Percentiles rank a stretch among this genome's conserved stretches.
Conservation (phyloP, 1,139 yeast species). For the Debaryomycetaceae sp. region DNA sequence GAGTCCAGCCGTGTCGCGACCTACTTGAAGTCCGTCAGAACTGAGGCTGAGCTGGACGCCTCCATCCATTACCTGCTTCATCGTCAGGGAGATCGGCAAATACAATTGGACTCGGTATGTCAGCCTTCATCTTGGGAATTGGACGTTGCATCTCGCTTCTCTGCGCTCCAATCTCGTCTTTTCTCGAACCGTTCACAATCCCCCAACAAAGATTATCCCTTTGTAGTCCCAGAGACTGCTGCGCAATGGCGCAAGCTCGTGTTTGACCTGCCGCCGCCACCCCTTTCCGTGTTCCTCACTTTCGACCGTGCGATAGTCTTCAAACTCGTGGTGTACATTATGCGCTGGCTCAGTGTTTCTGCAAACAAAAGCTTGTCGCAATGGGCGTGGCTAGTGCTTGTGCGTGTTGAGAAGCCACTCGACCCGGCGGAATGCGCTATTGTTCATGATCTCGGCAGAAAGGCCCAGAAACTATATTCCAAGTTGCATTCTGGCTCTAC, state of each 20-base stretch:
- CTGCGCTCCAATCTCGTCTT: slow-evolving; percentile 2
- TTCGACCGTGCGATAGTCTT: slow-evolving; percentile 24
- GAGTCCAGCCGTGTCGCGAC: slow-evolving; percentile 11
- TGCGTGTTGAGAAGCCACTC: slow-evolving; percentile 23
- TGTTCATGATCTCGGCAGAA: slow-evolving; percentile 28
- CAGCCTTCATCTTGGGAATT: slow-evolving; percentile 1
- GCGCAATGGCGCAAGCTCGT: slow-evolving; percentile 22
- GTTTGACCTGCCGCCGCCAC: slow-evolving; percentile 19
- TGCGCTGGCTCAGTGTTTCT: slow-evolving; percentile 28
- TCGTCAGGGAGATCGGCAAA: neutral
- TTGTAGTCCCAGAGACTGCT: slow-evolving; percentile 20
- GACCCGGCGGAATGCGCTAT: slow-evolving; percentile 25
- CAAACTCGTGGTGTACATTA: slow-evolving; percentile 23
- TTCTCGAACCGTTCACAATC: neutral
- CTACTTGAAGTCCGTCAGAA: slow-evolving; percentile 19
- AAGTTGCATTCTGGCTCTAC: slow-evolving; percentile 5
- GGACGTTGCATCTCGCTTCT: slow-evolving; percentile 1
- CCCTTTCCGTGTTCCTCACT: slow-evolving; percentile 7
- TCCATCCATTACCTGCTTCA: slow-evolving; percentile 6
- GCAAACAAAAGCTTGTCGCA: slow-evolving; percentile 18
- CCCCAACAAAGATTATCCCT: slow-evolving; percentile 6
- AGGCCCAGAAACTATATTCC: slow-evolving; percentile 19
- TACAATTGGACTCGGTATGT: no score
- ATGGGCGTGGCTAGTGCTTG: slow-evolving; percentile 29
- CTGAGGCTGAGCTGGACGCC: slow-evolving; percentile 19